These are phyloP conservation scores for Lachancea waltii DNA, from an alignment of 805 yeast species.

Conservation along the genomic window DNA sequence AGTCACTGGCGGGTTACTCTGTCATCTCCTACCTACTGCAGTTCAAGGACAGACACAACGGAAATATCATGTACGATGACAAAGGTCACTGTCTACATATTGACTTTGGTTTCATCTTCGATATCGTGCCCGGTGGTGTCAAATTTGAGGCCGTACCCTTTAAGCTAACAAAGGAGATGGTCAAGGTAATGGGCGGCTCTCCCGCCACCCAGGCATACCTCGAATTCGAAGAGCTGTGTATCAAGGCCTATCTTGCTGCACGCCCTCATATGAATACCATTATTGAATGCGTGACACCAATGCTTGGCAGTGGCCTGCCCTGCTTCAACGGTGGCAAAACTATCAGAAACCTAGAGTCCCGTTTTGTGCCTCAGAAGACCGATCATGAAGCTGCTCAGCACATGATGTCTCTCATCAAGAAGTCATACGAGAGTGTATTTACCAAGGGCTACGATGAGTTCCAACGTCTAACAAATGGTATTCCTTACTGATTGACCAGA, in stretches of 20 bases:
- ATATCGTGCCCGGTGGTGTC: conserved; percentile 98
- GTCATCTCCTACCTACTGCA: conserved; percentile 85
- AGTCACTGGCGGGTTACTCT: conserved; percentile 91
- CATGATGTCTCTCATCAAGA: conserved; percentile 69
- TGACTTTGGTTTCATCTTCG: conserved; percentile 98
- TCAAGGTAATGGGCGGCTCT: conserved; percentile 90
- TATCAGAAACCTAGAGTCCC: conserved; percentile 61
- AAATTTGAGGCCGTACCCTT: conserved; percentile 98
- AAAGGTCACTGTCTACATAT: conserved; percentile 93
- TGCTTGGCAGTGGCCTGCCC: conserved; percentile 93
- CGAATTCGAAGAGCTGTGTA: conserved; percentile 93
- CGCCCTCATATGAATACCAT: conserved; percentile 84
- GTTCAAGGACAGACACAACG: conserved; percentile 96
- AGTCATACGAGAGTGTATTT: conserved; percentile 78
- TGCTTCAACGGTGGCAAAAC: conserved; percentile 85
- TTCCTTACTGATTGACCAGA: conserved; percentile 87
- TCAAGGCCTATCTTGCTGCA: conserved; percentile 83
- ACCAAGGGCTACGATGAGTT: conserved; percentile 97
- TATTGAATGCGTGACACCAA: conserved; percentile 78
- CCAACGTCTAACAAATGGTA: conserved; percentile 94
- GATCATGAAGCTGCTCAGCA: conserved; percentile 80
- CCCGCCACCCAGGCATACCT: conserved; percentile 75
- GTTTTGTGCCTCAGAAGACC: conserved; percentile 75
- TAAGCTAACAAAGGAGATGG: conserved; percentile 94
- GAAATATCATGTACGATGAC: conserved; percentile 93